phyloP scores from a whole-genome alignment of 2,329 filamentous ascomycete genomes.

The Ascochyta clinopodiicola region DNA sequence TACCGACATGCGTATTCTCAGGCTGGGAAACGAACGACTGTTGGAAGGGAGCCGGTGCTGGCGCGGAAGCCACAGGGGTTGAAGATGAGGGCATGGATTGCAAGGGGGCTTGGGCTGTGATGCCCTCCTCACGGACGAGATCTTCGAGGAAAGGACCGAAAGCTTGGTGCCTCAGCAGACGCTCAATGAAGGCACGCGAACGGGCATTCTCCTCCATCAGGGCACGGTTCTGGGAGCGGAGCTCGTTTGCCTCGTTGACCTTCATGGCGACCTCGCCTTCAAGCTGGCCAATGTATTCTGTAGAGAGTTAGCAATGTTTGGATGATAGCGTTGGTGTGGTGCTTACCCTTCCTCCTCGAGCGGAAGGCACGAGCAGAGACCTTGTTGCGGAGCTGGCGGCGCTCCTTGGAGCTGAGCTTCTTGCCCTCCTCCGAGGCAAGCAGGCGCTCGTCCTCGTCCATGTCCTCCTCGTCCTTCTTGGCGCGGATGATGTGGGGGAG shows the following conservation, averaged over 20 bases:
- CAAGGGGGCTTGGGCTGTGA: constrained; percentile 42
- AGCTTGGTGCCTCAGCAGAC: constrained; percentile 65
- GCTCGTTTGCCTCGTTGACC: constrained; percentile 80
- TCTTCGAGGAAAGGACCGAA: constrained; percentile 56
- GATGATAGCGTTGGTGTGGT: neutral
- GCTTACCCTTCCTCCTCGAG: constrained; percentile 94
- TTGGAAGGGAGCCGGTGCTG: constrained; percentile 60
- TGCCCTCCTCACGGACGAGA: constrained; percentile 48
- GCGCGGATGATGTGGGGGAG: constrained; percentile 73
- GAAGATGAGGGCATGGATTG: constrained; percentile 36
- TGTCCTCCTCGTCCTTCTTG: constrained; percentile 96
- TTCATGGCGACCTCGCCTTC: constrained; percentile 87
- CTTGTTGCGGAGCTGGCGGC: constrained; percentile 97
- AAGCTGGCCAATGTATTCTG: constrained; percentile 96
- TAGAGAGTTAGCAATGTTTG: constrained; percentile 56
- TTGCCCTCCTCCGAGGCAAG: constrained; percentile 98
- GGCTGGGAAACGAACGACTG: constrained; percentile 54
- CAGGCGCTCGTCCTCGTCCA: constrained; percentile 96
- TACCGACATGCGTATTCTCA: constrained; percentile 70
- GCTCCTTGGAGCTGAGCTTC: constrained; percentile 98
- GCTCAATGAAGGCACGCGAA: constrained; percentile 80
- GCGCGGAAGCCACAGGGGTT: constrained; percentile 44
- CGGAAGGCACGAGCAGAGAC: constrained; percentile 97
- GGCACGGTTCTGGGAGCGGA: constrained; percentile 80
- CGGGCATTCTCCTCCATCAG: constrained; percentile 86